Evolutionary conservation across 2,329 filamentous ascomycete genomes (phyloP).

Genomic region (Nannizziopsis barbatae): DNA sequence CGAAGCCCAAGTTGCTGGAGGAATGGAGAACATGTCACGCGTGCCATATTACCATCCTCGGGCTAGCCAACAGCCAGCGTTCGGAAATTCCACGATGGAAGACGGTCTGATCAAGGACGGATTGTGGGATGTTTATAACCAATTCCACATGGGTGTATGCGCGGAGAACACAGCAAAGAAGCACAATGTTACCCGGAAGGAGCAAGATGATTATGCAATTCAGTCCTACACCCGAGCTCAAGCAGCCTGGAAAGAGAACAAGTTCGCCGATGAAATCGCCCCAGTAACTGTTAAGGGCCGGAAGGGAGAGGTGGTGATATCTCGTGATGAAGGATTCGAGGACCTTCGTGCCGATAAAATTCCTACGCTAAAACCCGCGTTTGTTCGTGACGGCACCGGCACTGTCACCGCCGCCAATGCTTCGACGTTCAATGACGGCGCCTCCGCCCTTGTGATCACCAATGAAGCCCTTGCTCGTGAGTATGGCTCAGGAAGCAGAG

Average conservation of each 20-base stretch:
- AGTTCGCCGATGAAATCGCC: constrained; percentile 80
- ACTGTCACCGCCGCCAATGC: constrained; percentile 92
- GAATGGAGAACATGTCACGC: constrained; percentile 96
- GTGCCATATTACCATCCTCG: constrained; percentile 85
- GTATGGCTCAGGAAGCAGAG: constrained; percentile 65
- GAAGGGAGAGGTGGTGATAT: constrained; percentile 71
- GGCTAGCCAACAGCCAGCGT: constrained; percentile 68
- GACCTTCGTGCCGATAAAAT: constrained; percentile 82
- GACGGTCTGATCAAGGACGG: constrained; percentile 93
- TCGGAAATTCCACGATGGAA: constrained; percentile 77
- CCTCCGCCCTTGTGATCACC: constrained; percentile 74
- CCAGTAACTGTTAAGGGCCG: constrained; percentile 73
- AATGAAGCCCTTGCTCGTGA: constrained; percentile 69
- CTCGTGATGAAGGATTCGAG: constrained; percentile 78
- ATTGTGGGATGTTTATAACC: constrained; percentile 88
- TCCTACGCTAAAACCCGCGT: constrained; percentile 76
- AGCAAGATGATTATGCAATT: constrained; percentile 86
- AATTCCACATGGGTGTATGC: constrained; percentile 97
- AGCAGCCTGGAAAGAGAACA: constrained; percentile 69
- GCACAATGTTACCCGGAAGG: constrained; percentile 64
- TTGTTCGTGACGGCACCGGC: constrained; percentile 71
- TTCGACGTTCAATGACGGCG: constrained; percentile 89
- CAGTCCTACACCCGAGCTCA: constrained; percentile 81
- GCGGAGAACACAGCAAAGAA: constrained; percentile 92
- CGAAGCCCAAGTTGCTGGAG: constrained; percentile 81